These are phyloP conservation scores for Paraphaeosphaeria sporulosa DNA, from an alignment of 2,329 filamentous ascomycete genomes.

Conservation along the genomic window DNA sequence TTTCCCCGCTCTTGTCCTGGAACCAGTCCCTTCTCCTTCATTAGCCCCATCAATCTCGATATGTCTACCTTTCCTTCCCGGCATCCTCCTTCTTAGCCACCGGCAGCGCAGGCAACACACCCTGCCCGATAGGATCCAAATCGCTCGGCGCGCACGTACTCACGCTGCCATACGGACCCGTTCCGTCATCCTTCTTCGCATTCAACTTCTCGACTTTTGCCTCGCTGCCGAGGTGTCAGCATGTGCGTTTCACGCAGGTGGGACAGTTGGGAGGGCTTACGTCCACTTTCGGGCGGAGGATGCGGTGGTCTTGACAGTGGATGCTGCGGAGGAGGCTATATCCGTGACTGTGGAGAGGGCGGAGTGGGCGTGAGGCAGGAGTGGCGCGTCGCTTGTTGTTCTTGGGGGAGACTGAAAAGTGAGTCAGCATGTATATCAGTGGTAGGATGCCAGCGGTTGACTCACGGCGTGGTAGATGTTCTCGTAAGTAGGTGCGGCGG, in stretches of 20 bases:
- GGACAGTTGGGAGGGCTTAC: neutral
- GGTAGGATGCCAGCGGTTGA: neutral
- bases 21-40: neutral
- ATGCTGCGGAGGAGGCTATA: neutral
- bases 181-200: conserved; percentile 26
- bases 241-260: neutral
- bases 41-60: neutral
- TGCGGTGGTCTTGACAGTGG: conserved; percentile 27
- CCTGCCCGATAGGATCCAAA: conserved; percentile 42
- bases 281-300: conserved; percentile 35
- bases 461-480: neutral
- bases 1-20: neutral
- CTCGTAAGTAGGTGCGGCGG: neutral
- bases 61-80: neutral
- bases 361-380: neutral
- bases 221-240: conserved; percentile 13
- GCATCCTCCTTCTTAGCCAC: neutral
- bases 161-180: conserved; percentile 43
- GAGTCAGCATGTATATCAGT: neutral
- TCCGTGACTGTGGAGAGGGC: neutral
- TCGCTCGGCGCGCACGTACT: conserved; percentile 44
- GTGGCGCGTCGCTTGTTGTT: neutral
- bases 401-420: neutral
- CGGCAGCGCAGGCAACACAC: conserved; percentile 34
- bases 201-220: conserved; percentile 34